phyloP scores from a whole-genome alignment of 345 rosid species.

The Eutrema japonicum region DNA sequence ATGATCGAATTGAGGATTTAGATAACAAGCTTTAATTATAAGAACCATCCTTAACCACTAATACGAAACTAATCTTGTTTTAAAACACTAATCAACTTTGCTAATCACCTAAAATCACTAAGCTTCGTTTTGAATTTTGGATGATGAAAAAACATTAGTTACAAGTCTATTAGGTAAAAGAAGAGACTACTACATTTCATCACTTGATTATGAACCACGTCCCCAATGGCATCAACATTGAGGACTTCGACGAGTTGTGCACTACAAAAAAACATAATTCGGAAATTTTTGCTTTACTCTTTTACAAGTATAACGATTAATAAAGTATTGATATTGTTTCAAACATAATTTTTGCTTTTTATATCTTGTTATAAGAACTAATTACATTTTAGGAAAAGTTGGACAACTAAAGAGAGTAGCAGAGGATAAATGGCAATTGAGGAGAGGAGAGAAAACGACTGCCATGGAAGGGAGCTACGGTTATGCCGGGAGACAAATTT shows the following conservation, averaged over 20 bases:
- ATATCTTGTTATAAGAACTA: background rate
- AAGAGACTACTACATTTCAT: background rate
- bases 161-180: conserved; percentile 2
- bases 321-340: background rate
- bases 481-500: background rate
- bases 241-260: background rate
- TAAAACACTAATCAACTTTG: background rate
- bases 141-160: background rate
- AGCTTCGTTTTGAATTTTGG: background rate
- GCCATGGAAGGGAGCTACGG: conserved; percentile 16
- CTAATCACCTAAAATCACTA: too few relatives aligned
- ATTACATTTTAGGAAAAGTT: conserved; percentile 1
- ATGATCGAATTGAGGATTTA: background rate
- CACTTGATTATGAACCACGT: conserved; percentile 21
- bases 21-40: background rate
- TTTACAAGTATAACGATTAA: background rate
- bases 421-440: background rate
- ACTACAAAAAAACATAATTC: too few relatives aligned
- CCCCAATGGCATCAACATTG: conserved; percentile 3
- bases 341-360: background rate
- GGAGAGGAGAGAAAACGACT: conserved; percentile 18
- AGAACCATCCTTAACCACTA: background rate
- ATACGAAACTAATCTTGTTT: background rate
- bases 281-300: background rate
- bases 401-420: conserved; percentile 3